Percentiles rank a stretch among this genome's conserved stretches.
Conservation (phyloP, 1,284 basidiomycete genomes). For the Microbotryomycetes sp. region DNA sequence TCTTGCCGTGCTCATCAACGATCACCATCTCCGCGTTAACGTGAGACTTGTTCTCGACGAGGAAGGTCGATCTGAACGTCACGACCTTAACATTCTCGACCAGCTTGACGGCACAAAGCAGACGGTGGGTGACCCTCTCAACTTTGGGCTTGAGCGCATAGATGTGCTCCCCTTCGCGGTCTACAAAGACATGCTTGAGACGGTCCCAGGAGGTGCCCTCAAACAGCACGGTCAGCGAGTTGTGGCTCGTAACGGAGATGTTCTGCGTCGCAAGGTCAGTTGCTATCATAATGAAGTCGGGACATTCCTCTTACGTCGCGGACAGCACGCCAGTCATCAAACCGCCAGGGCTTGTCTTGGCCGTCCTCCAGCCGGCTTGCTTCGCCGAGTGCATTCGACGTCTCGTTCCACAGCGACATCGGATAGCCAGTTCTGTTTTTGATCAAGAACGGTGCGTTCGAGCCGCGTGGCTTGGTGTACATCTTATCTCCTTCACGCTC, state of each 20-base stretch:
- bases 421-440: conserved; percentile 82
- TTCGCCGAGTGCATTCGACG: conserved; percentile 8
- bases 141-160: conserved; percentile 76
- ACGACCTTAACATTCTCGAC: conserved; percentile 93
- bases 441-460: conserved; percentile 87
- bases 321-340: conserved; percentile 92
- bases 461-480: conserved; percentile 66
- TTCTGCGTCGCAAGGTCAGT: conserved; percentile 51
- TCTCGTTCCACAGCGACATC: conserved; percentile 41
- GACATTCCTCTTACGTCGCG: conserved; percentile 61
- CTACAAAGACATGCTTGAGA: conserved; percentile 80
- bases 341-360: conserved; percentile 84
- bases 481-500: conserved; percentile 64
- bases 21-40: conserved; percentile 90
- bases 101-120: conserved; percentile 85
- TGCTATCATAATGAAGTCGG: background rate
- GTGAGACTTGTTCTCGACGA: conserved; percentile 83
- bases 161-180: conserved; percentile 86
- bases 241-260: conserved; percentile 66
- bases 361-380: conserved; percentile 52
- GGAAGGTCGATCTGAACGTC: conserved; percentile 88
- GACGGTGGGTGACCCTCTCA: conserved; percentile 66
- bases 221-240: conserved; percentile 75
- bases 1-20: conserved; percentile 72
- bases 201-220: conserved; percentile 87